phyloP scores from a whole-genome alignment of 2,329 filamentous ascomycete genomes.

The Botrytis porri region DNA sequence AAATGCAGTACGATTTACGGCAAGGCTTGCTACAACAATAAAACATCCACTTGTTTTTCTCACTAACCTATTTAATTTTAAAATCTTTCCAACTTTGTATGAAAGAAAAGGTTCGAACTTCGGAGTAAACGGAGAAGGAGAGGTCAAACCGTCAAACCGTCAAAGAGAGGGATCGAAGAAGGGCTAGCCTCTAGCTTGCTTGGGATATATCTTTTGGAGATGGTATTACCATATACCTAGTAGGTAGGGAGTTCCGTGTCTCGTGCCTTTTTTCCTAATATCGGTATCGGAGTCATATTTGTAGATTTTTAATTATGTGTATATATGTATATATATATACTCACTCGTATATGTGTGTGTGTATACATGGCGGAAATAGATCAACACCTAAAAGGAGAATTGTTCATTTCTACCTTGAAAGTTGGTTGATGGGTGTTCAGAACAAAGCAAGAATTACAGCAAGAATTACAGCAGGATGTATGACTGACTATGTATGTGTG shows the following conservation, averaged over 20 bases:
- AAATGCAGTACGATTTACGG: neutral
- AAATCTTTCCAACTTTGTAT: neutral
- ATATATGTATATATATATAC: neutral
- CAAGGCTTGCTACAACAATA: neutral
- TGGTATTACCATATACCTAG: neutral
- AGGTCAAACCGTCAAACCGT: neutral
- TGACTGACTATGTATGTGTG: neutral
- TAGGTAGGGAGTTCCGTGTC: neutral
- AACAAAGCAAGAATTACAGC: neutral
- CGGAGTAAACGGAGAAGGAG: constrained; percentile 2
- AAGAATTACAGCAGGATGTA: no score
- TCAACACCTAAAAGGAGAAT: neutral
- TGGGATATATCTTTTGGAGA: neutral
- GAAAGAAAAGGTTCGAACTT: neutral
- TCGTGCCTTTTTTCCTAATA: neutral
- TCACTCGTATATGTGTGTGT: neutral
- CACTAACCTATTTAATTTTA: neutral
- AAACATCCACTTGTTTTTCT: neutral
- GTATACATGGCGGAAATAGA: neutral
- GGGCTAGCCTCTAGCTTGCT: neutral
- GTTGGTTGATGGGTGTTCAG: neutral
- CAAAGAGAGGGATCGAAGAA: neutral
- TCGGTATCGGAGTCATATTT: neutral
- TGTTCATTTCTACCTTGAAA: neutral
- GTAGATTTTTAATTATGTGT: neutral